Base-by-base conservation (phyloP, 1,284 basidiomycete species). In the Paramarasmius palmivorus region DNA sequence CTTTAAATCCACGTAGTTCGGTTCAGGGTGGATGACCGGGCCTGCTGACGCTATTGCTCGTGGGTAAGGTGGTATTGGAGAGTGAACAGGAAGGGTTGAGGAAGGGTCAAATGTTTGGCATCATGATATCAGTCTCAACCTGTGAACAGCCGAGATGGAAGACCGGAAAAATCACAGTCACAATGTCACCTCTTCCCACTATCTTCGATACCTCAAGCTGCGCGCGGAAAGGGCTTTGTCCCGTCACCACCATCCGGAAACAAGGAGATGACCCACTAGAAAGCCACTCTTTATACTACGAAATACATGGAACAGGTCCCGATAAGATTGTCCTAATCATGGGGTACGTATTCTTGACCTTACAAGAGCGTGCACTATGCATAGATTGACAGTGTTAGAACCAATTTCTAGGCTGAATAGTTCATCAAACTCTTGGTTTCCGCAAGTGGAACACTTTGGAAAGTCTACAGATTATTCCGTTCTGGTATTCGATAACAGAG, bases 401-500 rank as follows among this genome's bases (percentile, higher is more conserved):
- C 4, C 22, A 23, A 9, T 23, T 25, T 14, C 20, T 23, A 76
- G 83, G 5, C 60, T 91, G 57, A 88, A 86, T 65, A 76, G 77
- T 56, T 82, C 73, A 49, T 82, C 78, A 3, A 88, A 86, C 60
- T 75, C 76, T 1, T 91, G 88, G 89, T 64, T 68, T 2, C 65
- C 71, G 2, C 88, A 88, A 62, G 82, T 89, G 3, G 65, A 76
- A 8, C 70, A 86, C 61, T 88, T 90, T 59, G 74, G 72, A n/a
- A 63, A 69, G 12, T 70, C 74, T 8, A 69, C 42, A 20, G 20
- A 86, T 55, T 83, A 73, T 54, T 68, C 84, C 0, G 73, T 84
- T 8, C 74, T 95, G 2, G 90, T 93, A 0, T 90, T 94, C 61
- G 93, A 96, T 67, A 95, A 96, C 64, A 79, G 92, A 34, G 93